Percentiles rank a stretch among this genome's conserved stretches.
Evolutionary conservation across 2,329 filamentous ascomycete species (phyloP).

Genomic region (Paramyrothecium roridum): DNA sequence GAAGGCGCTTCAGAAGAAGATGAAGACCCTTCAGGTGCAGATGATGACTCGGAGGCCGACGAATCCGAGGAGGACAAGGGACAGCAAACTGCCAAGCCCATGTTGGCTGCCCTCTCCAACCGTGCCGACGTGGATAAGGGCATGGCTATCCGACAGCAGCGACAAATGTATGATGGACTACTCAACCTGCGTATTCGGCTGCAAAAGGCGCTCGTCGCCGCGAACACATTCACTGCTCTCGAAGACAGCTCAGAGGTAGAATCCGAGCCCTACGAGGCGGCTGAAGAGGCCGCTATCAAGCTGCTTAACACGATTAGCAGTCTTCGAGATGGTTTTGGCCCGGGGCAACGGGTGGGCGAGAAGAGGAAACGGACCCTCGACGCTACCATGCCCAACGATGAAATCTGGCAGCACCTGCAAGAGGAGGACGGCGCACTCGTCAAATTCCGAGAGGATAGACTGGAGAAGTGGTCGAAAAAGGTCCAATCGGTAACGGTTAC

Average conservation of each 20-base stretch:
- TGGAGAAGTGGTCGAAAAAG: slow-evolving; percentile 90
- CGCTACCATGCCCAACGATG: slow-evolving; percentile 53
- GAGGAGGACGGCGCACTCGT: slow-evolving; percentile 58
- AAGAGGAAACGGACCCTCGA: slow-evolving; percentile 61
- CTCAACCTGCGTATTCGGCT: slow-evolving; percentile 88
- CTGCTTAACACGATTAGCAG: slow-evolving; percentile 79
- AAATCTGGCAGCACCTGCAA: slow-evolving; percentile 72
- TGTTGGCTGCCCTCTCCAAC: slow-evolving; percentile 24
- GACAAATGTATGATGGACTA: slow-evolving; percentile 81
- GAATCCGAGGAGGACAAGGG: slow-evolving; percentile 32
- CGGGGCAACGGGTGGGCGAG: slow-evolving; percentile 45
- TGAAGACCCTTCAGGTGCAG: slow-evolving; percentile 29
- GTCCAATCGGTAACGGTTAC: slow-evolving; percentile 44
- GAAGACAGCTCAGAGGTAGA: slow-evolving; percentile 34
- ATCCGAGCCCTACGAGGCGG: slow-evolving; percentile 63
- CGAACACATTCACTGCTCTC: slow-evolving; percentile 65
- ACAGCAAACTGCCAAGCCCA: slow-evolving; percentile 27
- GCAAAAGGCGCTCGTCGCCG: slow-evolving; percentile 82
- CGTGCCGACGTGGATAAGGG: slow-evolving; percentile 75
- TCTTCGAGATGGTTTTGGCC: slow-evolving; percentile 60
- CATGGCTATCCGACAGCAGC: slow-evolving; percentile 78
- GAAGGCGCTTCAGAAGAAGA: slow-evolving; percentile 28
- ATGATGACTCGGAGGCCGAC: slow-evolving; percentile 31
- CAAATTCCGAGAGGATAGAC: slow-evolving; percentile 63
- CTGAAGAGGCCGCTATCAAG: slow-evolving; percentile 80